A percentile compares a stretch with the other conserved stretches of the same genome.
Conservation (phyloP, 2,329 filamentous ascomycete species). For the Ophiostoma australiae region DNA sequence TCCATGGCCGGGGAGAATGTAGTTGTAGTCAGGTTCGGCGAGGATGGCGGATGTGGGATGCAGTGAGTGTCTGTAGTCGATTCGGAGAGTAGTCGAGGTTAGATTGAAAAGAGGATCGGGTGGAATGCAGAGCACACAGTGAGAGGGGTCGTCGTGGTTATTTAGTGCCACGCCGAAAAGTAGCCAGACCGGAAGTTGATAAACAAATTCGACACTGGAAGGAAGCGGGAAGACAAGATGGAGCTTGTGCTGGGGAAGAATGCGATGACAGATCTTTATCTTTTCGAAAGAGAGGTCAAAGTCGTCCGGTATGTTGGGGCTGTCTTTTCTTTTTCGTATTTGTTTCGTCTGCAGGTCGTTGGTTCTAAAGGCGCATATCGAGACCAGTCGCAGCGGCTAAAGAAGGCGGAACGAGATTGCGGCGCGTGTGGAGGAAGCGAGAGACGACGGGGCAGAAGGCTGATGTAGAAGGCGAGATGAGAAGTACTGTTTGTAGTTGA, state of each 20-base stretch:
- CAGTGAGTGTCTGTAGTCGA: not conserved
- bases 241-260: not conserved
- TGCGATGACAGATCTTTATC: not conserved
- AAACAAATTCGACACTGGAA: not conserved
- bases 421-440: constrained; percentile 5
- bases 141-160: constrained; percentile 12
- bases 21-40: not conserved
- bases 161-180: constrained; percentile 14
- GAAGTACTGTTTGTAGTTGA: not conserved
- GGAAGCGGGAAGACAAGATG: not conserved
- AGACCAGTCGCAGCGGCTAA: constrained; percentile 25
- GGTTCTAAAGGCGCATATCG: constrained; percentile 24
- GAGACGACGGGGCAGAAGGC: not conserved
- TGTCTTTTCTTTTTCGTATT: not conserved
- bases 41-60: not conserved
- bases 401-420: not conserved
- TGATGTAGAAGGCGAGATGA: not conserved
- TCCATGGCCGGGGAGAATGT: constrained; percentile 15
- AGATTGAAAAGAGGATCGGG: constrained; percentile 9
- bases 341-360: constrained; percentile 10
- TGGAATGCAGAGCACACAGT: constrained; percentile 1
- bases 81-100: not conserved
- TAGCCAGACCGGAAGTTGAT: not conserved
- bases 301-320: not conserved
- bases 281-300: not conserved